Conservation (phyloP, 495 filamentous ascomycete species). For the Tuber magnatum region DNA sequence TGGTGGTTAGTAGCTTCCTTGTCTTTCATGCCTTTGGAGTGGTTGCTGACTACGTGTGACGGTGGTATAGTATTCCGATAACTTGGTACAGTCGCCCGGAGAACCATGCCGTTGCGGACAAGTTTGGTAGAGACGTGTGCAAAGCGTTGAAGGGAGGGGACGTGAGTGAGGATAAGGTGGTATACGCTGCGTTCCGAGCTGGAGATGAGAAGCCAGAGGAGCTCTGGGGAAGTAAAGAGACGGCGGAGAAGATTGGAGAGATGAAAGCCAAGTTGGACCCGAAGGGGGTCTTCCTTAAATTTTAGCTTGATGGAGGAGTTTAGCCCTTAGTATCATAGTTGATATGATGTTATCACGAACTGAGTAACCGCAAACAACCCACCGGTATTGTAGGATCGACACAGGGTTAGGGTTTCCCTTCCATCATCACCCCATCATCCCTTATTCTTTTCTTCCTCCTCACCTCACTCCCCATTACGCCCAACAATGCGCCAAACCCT, state of each 20-base stretch:
- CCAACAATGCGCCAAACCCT: slow-evolving; percentile 14
- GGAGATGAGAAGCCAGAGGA: neutral
- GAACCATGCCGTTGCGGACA: neutral
- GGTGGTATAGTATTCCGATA: neutral
- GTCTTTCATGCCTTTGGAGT: neutral
- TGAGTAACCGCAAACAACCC: neutral
- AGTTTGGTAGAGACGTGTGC: neutral
- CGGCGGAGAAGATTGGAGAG: neutral
- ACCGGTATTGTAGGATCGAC: neutral
- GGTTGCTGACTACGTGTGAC: neutral
- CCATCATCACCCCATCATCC: neutral
- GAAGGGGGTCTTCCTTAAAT: neutral
- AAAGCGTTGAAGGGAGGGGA: neutral
- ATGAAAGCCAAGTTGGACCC: neutral
- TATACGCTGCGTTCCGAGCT: neutral
- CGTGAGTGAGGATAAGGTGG: neutral
- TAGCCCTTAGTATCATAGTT: neutral
- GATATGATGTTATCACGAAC: neutral
- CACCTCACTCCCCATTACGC: neutral
- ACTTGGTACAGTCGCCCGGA: neutral
- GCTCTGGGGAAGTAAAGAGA: neutral
- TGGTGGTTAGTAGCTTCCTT: neutral
- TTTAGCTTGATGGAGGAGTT: neutral
- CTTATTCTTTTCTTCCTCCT: neutral
- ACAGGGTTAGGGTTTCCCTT: neutral